Evolutionary conservation across 2,329 filamentous ascomycete genomes (phyloP).

Genomic region (Penicillium italicum): DNA sequence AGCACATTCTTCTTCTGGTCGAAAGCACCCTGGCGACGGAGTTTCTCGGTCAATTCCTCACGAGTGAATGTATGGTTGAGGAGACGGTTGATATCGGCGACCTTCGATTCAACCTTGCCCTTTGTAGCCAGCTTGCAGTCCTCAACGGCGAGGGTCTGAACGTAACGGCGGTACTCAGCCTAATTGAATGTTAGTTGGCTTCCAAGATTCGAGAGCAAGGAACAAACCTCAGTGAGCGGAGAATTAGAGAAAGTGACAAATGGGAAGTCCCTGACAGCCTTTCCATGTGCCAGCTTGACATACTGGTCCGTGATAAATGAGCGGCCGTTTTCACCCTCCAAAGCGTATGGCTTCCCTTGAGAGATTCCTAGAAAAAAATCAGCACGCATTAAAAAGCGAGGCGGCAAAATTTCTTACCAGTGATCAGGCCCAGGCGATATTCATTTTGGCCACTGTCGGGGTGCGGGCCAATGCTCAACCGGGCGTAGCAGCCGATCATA

Average conservation of each 20-base stretch:
- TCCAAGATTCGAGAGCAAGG: not conserved
- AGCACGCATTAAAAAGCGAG: not conserved
- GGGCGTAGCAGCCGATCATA: constrained; percentile 78
- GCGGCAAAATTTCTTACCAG: constrained; percentile 54
- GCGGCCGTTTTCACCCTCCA: constrained; percentile 70
- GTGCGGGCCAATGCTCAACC: constrained; percentile 78
- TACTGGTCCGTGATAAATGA: constrained; percentile 83
- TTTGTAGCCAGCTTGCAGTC: constrained; percentile 71
- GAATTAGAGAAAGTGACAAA: constrained; percentile 88
- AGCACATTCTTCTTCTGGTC: constrained; percentile 63
- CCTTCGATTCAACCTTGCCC: constrained; percentile 64
- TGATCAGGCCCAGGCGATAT: constrained; percentile 86
- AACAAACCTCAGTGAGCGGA: constrained; percentile 71
- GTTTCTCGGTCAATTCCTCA: constrained; percentile 73
- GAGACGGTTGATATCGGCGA: constrained; percentile 74
- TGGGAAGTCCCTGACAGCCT: constrained; percentile 77
- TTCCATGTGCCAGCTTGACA: constrained; percentile 74
- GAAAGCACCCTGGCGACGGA: constrained; percentile 66
- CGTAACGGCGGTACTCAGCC: constrained; percentile 77
- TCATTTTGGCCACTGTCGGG: constrained; percentile 67
- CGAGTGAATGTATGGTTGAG: constrained; percentile 79
- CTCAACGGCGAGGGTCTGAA: constrained; percentile 68
- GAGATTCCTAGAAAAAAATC: constrained; percentile 59
- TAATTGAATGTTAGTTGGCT: constrained; percentile 35
- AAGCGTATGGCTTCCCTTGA: constrained; percentile 76